These are phyloP conservation scores for Alternaria panax DNA, from an alignment of 2,329 filamentous ascomycete species.

Conservation along the genomic window DNA sequence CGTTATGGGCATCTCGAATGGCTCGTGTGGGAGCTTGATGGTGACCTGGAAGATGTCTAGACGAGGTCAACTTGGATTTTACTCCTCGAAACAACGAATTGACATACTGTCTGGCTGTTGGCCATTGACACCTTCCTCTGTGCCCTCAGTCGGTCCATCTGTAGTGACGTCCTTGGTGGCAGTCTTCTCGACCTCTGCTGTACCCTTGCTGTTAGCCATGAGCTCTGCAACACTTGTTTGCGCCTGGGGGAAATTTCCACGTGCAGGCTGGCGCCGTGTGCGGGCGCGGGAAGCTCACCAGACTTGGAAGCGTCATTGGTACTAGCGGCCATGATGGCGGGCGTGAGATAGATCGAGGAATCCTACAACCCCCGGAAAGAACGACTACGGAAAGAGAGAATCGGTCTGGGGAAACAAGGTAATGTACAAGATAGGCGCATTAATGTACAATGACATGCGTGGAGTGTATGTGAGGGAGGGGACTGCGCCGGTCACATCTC, in stretches of 20 bases:
- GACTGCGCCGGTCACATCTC: slow-evolving; percentile 17
- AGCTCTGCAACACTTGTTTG: slow-evolving; percentile 19
- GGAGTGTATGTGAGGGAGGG: slow-evolving; percentile 20
- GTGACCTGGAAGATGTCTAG: slow-evolving; percentile 73
- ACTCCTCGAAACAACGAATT: neutral
- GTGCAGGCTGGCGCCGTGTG: slow-evolving; percentile 11
- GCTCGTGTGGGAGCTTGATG: slow-evolving; percentile 81
- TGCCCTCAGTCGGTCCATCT: slow-evolving; percentile 30
- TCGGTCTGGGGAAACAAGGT: slow-evolving; percentile 23
- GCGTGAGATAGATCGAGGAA: slow-evolving; percentile 14
- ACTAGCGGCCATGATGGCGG: slow-evolving; percentile 43
- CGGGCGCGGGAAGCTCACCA: slow-evolving; percentile 40
- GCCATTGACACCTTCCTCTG: slow-evolving; percentile 37
- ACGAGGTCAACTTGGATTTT: neutral
- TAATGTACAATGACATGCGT: slow-evolving; percentile 43
- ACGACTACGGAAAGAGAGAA: slow-evolving; percentile 36
- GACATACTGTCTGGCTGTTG: slow-evolving; percentile 44
- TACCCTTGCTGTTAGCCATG: slow-evolving; percentile 33
- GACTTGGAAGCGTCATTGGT: slow-evolving; percentile 49
- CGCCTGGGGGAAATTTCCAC: neutral
- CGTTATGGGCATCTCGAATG: slow-evolving; percentile 83
- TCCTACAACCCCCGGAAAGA: slow-evolving; percentile 27
- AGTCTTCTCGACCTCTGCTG: slow-evolving; percentile 37
- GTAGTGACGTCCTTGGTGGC: slow-evolving; percentile 31
- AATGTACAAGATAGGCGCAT: slow-evolving; percentile 44